phyloP scores from a whole-genome alignment of 179 eudicot genomes.

The Pouteria campechiana region DNA sequence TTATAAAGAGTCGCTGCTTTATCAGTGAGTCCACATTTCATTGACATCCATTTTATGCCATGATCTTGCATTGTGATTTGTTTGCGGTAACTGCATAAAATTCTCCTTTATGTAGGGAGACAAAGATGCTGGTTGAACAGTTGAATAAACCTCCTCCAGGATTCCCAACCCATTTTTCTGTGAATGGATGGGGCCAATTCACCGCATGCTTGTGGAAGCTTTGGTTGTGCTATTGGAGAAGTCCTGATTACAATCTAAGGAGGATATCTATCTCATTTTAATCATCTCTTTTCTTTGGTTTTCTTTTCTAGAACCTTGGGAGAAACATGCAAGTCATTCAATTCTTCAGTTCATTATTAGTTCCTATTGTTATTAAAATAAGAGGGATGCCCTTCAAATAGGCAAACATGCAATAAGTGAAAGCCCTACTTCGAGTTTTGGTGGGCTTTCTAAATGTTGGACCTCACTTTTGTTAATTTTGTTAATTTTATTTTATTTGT shows the following conservation, averaged over 20 bases:
- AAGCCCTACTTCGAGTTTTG: too few species aligned
- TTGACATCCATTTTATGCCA: background rate
- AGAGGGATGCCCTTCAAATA: too few species aligned
- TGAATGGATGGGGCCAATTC: slow-evolving; percentile 4
- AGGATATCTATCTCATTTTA: background rate
- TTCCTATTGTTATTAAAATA: too few species aligned
- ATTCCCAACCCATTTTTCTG: slow-evolving; percentile 9
- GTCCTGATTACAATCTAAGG: slow-evolving; percentile 10
- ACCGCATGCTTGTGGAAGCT: slow-evolving; percentile 15
- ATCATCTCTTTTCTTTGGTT: slow-evolving; percentile 3
- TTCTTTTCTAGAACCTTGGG: slow-evolving; percentile 9
- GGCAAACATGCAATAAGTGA: too few species aligned
- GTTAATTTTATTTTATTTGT: too few species aligned
- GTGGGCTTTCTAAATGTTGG: too few species aligned
- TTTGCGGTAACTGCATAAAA: background rate
- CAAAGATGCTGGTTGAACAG: background rate
- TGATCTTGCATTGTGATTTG: background rate
- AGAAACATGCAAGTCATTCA: slow-evolving; percentile 9
- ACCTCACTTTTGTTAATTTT: too few species aligned
- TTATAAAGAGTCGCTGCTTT: slow-evolving; percentile 3
- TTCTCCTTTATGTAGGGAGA: slow-evolving; percentile 1
- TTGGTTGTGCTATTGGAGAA: slow-evolving; percentile 13
- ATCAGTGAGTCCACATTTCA: slow-evolving; percentile 10
- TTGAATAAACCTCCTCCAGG: slow-evolving; percentile 1
- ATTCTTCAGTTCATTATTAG: too few species aligned